These are phyloP conservation scores for Venturia aucupariae DNA, from an alignment of 2,329 filamentous ascomycete species.

Conservation along the genomic window DNA sequence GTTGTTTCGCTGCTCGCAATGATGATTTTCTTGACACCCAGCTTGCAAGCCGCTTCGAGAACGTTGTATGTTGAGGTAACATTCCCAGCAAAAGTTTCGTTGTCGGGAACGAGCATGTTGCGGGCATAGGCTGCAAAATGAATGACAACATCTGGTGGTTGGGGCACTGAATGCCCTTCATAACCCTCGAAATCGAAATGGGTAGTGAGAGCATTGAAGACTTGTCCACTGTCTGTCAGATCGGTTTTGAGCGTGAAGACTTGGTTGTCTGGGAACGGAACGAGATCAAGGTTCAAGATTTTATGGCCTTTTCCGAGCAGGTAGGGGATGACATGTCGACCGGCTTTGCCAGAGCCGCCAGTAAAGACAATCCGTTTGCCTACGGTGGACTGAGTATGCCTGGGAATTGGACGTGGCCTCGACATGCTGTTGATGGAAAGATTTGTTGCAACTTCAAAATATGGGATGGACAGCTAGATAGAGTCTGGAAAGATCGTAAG, in stretches of 20 bases:
- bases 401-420: not conserved
- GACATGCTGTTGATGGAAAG: not conserved
- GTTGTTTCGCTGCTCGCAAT: constrained; percentile 51
- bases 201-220: constrained; percentile 46
- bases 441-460: too few species aligned
- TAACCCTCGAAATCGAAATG: constrained; percentile 47
- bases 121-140: constrained; percentile 52
- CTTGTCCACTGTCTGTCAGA: constrained; percentile 46
- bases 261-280: constrained; percentile 35
- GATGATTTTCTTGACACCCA: constrained; percentile 53
- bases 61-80: constrained; percentile 51
- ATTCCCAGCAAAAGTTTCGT: constrained; percentile 49
- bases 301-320: constrained; percentile 42
- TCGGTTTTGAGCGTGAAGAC: constrained; percentile 49
- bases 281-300: constrained; percentile 48
- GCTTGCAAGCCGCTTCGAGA: constrained; percentile 52
- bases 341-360: constrained; percentile 47
- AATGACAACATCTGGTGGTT: constrained; percentile 50
- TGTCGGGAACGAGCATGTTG: constrained; percentile 53
- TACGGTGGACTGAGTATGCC: not conserved
- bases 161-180: constrained; percentile 33
- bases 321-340: constrained; percentile 45
- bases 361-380: constrained; percentile 42
- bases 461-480: not conserved
- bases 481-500: not conserved